Evolutionary conservation across 2,329 filamentous ascomycete genomes (phyloP), one percentile per base, ranked within the genome.

Genomic region (Fusarium nygamai): DNA sequence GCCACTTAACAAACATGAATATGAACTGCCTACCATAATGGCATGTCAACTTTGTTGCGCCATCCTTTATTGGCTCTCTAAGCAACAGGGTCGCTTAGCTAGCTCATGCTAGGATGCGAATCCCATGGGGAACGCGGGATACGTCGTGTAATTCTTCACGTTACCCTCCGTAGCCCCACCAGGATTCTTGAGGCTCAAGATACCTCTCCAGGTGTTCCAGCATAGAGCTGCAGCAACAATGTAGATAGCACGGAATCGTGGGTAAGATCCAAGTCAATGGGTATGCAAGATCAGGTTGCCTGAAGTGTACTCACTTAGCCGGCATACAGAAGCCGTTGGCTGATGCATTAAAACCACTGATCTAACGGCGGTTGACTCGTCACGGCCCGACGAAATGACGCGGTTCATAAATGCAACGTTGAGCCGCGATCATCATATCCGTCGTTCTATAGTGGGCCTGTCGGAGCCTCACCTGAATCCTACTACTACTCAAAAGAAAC

Each of bases 1-100:
- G 7, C 17, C 8, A 14, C 1, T 8, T 4, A 1, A 9, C 9
- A 6, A 20, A 14, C 2, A 8, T 14, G 3, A 33, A 3, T 0
- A 33, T 16, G 29, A 17, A 22, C 3, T 20, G 9, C 12, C 29
- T 5, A 22, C 6, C 12, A 6, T 1, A 9, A 12, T 27, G 19
- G 22, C 3, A 58, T 12, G 13, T 17, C 29, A 22, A 47, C 4
- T 16, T 11, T 19, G 5, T 8, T 11, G 8, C n/a, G 3, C 29
- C 6, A n/a, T 50, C 11, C 27, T 24, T 13, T 3, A 3, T 16
- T 12, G 12, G 31, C 33, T 9, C 22, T 13, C 57, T 3, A 4
- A 10, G 20, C 8, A 31, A 51, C 20, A 60, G 11, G 22, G 36
- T 22, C 17, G 8, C 36, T 27, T 47, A 12, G 36, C 16, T 50